Evolutionary conservation across 768 basidiomycete genomes (phyloP).

Genomic region (Boletus rex-veris): DNA sequence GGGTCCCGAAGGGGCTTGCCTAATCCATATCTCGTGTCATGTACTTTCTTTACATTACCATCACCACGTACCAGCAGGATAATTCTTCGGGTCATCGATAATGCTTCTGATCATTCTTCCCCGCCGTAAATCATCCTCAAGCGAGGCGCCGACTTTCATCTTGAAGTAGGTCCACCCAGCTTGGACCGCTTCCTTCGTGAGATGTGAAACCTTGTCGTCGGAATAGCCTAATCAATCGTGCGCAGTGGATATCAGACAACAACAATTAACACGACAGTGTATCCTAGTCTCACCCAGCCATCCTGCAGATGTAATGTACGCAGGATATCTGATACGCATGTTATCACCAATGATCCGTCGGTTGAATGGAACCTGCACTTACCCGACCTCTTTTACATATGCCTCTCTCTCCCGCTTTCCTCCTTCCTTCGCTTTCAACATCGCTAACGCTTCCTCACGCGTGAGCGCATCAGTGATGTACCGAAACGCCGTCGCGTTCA

Average conservation of each 20-base stretch:
- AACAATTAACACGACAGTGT: not conserved
- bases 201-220: constrained; percentile 81
- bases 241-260: not conserved
- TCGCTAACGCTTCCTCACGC: constrained; percentile 76
- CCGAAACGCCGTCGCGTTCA: constrained; percentile 71
- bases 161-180: constrained; percentile 97
- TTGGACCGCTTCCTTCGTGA: constrained; percentile 80
- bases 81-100: constrained; percentile 82
- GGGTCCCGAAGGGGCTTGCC: constrained; percentile 46
- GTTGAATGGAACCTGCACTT: constrained; percentile 10
- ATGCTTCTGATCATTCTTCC: constrained; percentile 85
- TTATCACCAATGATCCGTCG: constrained; percentile 3
- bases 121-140: constrained; percentile 75
- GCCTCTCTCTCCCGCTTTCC: constrained; percentile 76
- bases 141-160: constrained; percentile 91
- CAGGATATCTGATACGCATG: constrained; percentile 62
- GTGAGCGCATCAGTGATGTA: constrained; percentile 93
- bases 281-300: constrained; percentile 60
- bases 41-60: not conserved
- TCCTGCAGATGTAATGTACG: constrained; percentile 87
- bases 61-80: constrained; percentile 48
- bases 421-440: constrained; percentile 71
- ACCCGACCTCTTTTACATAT: constrained; percentile 67
- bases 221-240: constrained; percentile 54
- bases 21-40: constrained; percentile 7